Evolutionary conservation across 805 yeast species (phyloP).

Genomic region (Myxozyma neotropica): DNA sequence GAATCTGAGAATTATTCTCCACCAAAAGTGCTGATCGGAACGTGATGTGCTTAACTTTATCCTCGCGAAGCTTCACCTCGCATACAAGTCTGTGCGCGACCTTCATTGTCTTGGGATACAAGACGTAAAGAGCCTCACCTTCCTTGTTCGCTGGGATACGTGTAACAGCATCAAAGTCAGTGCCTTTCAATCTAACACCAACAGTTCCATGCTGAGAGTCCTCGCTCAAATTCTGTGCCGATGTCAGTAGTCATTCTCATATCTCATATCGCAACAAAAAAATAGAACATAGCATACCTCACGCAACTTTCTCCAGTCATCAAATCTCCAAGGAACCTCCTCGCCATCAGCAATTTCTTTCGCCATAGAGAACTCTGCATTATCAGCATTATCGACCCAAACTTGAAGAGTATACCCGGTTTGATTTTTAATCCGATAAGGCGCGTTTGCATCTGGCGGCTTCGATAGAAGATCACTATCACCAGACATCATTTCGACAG

Average conservation of each 20-base stretch:
- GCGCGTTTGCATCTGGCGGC: constrained; percentile 77
- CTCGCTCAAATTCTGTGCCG: constrained; percentile 19
- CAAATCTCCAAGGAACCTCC: constrained; percentile 81
- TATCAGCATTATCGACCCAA: constrained; percentile 65
- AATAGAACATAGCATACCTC: constrained; percentile 48
- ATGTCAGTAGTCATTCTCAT: neutral
- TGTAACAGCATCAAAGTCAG: constrained; percentile 57
- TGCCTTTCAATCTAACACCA: constrained; percentile 48
- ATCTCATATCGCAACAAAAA: neutral
- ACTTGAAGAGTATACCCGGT: constrained; percentile 82
- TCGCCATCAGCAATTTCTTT: constrained; percentile 50
- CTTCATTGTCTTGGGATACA: constrained; percentile 62
- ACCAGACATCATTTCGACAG: constrained; percentile 42
- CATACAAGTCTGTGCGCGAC: constrained; percentile 76
- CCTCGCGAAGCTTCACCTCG: constrained; percentile 67
- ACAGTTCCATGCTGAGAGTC: constrained; percentile 33
- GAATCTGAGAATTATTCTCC: constrained; percentile 66
- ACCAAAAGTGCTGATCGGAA: constrained; percentile 75
- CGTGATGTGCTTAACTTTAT: constrained; percentile 76
- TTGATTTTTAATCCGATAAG: constrained; percentile 77
- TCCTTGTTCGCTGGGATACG: constrained; percentile 72
- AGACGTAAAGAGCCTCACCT: constrained; percentile 75
- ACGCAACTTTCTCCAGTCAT: constrained; percentile 87
- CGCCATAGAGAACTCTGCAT: constrained; percentile 36
- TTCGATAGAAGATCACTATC: constrained; percentile 44